Conservation (phyloP, 371 early-diverging fungal species). For the Apophysomyces ossiformis region DNA sequence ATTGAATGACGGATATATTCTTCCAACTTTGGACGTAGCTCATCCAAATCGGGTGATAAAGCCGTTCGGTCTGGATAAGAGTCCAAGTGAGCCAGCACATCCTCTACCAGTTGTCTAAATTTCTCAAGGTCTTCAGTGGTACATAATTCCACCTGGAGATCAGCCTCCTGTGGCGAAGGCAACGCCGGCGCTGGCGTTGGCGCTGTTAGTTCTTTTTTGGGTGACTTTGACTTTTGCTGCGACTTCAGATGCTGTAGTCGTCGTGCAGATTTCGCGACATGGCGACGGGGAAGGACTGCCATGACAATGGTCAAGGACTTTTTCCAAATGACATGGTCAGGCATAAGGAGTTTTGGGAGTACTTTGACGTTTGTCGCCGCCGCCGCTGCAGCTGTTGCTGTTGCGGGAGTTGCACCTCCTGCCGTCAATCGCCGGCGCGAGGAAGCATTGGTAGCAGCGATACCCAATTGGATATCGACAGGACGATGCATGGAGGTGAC, state of each 20-base stretch:
- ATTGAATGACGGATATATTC: constrained; percentile 12
- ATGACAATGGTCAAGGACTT: constrained; percentile 6
- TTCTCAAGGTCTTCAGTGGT: constrained; percentile 5
- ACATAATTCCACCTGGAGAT: constrained; percentile 2
- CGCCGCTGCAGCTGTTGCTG: not conserved
- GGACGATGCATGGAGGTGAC: constrained; percentile 25
- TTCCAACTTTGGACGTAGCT: constrained; percentile 25
- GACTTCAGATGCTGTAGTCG: not conserved
- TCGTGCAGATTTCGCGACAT: constrained; percentile 5
- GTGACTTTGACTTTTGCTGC: constrained; percentile 1
- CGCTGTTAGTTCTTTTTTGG: not conserved
- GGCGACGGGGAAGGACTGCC: constrained; percentile 5
- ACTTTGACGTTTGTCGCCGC: not conserved
- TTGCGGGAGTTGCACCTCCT: not conserved
- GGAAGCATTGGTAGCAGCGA: constrained; percentile 25
- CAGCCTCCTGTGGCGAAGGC: not conserved
- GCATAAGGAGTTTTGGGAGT: constrained; percentile 4
- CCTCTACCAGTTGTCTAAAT: constrained; percentile 25
- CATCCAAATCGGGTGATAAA: constrained; percentile 26
- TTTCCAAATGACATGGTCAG: constrained; percentile 9
- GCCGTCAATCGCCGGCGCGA: constrained; percentile 1
- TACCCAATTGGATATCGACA: constrained; percentile 35
- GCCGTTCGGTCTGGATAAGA: constrained; percentile 31
- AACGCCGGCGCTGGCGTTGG: not conserved
- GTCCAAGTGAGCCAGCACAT: constrained; percentile 32